Conservation (phyloP, 139 green algal genomes). For the Auxenochlorella pyrenoidosa region DNA sequence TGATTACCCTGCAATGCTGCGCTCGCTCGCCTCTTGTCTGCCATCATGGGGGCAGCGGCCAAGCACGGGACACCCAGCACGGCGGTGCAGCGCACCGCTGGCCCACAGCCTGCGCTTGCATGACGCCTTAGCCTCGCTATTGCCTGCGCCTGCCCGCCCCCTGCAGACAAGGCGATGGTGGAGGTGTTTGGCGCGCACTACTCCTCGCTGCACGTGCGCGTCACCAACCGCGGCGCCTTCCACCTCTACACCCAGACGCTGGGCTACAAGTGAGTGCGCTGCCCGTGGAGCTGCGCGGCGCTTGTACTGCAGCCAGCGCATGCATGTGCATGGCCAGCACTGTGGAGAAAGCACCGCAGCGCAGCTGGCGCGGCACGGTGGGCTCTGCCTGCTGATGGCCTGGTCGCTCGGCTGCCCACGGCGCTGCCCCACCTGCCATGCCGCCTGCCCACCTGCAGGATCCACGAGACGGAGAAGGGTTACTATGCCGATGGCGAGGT, state of each 20-base stretch:
- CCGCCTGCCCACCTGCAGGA: conserved; percentile 55
- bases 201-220: conserved; percentile 95
- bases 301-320: no score
- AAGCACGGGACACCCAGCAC: no score
- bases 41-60: no score
- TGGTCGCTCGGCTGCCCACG: neutral
- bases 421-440: neutral
- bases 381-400: neutral
- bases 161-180: conserved; percentile 90
- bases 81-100: no score
- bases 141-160: neutral
- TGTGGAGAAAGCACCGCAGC: neutral
- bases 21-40: no score
- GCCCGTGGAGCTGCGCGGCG: no score
- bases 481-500: conserved; percentile 89
- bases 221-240: conserved; percentile 94
- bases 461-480: conserved; percentile 93
- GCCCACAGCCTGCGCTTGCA: no score
- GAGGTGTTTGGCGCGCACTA: conserved; percentile 97
- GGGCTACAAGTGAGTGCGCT: conserved; percentile 81
- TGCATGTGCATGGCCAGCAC: neutral
- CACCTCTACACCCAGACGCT: conserved; percentile 97
- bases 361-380: neutral
- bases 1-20: no score
- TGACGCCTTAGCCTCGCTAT: no score